These are phyloP conservation scores for Mortierella sp. DNA, from an alignment of 371 early-diverging fungal species.

Conservation along the genomic window DNA sequence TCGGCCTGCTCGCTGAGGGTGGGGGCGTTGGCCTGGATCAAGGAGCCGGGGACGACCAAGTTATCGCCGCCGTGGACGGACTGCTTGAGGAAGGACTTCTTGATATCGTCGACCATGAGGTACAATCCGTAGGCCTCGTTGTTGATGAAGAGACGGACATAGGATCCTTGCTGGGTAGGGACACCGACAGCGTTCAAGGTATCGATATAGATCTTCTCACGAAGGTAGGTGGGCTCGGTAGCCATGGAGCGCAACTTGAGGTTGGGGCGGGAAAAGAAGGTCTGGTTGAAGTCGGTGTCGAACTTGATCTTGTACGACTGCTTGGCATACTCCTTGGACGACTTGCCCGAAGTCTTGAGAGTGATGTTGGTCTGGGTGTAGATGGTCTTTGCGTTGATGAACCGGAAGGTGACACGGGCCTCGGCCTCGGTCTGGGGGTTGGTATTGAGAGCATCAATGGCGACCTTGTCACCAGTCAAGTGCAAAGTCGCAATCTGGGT, in stretches of 20 bases:
- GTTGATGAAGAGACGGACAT: conserved; percentile 67
- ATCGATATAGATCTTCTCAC: conserved; percentile 67
- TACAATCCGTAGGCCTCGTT: conserved; percentile 66
- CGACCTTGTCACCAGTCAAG: conserved; percentile 58
- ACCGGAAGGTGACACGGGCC: conserved; percentile 59
- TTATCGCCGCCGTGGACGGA: conserved; percentile 61
- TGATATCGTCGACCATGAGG: conserved; percentile 69
- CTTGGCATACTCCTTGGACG: conserved; percentile 68
- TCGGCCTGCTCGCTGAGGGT: conserved; percentile 28
- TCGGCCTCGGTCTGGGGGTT: conserved; percentile 49
- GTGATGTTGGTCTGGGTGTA: conserved; percentile 61
- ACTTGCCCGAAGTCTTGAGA: conserved; percentile 67
- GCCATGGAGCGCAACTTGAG: conserved; percentile 67
- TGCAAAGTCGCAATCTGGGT: conserved; percentile 65
- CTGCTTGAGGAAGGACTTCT: conserved; percentile 62
- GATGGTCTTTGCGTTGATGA: conserved; percentile 62
- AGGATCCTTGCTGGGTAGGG: conserved; percentile 64
- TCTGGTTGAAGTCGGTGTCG: conserved; percentile 60
- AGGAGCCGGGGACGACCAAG: conserved; percentile 54
- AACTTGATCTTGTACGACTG: conserved; percentile 69
- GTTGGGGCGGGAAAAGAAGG: conserved; percentile 63
- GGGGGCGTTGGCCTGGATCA: conserved; percentile 61
- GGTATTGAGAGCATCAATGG: conserved; percentile 52
- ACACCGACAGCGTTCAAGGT: conserved; percentile 66
- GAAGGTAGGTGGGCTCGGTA: conserved; percentile 64